Conservation (phyloP, 495 filamentous ascomycete species). For the Lichenothelia convexa region DNA sequence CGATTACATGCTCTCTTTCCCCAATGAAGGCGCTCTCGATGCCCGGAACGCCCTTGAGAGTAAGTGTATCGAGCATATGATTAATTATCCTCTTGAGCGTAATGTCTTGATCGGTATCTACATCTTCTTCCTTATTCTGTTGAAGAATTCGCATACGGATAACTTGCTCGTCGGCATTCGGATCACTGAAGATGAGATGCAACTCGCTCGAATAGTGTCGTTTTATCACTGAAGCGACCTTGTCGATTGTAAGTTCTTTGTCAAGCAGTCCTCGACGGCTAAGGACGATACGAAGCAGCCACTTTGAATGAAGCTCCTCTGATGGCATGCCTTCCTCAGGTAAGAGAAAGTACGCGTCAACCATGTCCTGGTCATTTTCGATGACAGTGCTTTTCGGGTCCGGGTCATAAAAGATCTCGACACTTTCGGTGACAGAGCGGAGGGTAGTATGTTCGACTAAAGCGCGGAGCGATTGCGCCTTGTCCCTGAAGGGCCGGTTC, state of each 20-base stretch:
- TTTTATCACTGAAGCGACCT: constrained; percentile 80
- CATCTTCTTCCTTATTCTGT: constrained; percentile 55
- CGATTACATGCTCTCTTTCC: constrained; percentile 45
- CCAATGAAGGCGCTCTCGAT: constrained; percentile 87
- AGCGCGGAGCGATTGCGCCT: constrained; percentile 70
- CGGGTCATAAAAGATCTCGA: constrained; percentile 95
- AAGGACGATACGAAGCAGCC: constrained; percentile 87
- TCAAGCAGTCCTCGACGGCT: constrained; percentile 86
- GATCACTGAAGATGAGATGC: constrained; percentile 90
- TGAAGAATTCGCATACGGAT: constrained; percentile 74
- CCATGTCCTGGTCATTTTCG: constrained; percentile 75
- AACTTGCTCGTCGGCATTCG: constrained; percentile 90
- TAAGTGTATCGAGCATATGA: constrained; percentile 77
- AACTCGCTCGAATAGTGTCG: constrained; percentile 71
- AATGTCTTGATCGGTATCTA: constrained; percentile 69
- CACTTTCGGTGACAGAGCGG: constrained; percentile 72
- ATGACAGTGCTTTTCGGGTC: constrained; percentile 74
- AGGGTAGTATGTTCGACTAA: constrained; percentile 90
- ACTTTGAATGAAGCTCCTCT: constrained; percentile 65
- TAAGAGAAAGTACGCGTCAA: constrained; percentile 92
- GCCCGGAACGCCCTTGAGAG: constrained; percentile 72
- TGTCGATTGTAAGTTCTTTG: constrained; percentile 78
- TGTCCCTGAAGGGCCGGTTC: constrained; percentile 44
- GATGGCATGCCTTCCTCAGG: constrained; percentile 62
- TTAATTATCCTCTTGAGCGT: constrained; percentile 78